Conservation (phyloP, 2,329 filamentous ascomycete genomes). For the Cordyceps cateniannulata region DNA sequence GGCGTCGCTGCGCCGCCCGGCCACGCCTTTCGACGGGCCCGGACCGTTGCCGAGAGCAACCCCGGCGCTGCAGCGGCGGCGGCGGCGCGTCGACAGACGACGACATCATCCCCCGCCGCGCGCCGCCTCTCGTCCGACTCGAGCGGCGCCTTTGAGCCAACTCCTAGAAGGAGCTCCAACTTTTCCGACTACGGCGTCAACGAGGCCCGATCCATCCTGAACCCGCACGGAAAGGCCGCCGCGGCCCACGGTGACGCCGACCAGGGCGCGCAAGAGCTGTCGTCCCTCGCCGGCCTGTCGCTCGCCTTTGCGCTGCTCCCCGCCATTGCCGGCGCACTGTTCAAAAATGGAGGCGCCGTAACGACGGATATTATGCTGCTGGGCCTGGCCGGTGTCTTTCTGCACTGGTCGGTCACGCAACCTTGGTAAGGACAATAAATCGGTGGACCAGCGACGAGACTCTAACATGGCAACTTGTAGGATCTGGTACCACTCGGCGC, state of each 20-base stretch:
- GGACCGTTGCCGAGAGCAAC: constrained; percentile 31
- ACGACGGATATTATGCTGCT: constrained; percentile 82
- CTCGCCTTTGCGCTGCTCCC: constrained; percentile 79
- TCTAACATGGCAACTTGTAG: constrained; percentile 27
- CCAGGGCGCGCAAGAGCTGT: constrained; percentile 41
- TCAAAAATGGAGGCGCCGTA: constrained; percentile 75
- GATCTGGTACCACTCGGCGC: constrained; percentile 70
- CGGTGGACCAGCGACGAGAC: not conserved
- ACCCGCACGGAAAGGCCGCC: constrained; percentile 34
- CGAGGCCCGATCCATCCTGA: constrained; percentile 64
- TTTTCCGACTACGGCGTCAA: constrained; percentile 70
- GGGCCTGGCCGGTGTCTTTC: constrained; percentile 71
- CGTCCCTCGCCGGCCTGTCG: constrained; percentile 73
- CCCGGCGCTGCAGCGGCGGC: too few relatives aligned
- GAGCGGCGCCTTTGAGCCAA: constrained; percentile 18
- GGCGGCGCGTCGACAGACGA: constrained; percentile 20
- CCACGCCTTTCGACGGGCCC: constrained; percentile 35
- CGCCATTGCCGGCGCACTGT: constrained; percentile 76
- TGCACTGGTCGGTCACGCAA: constrained; percentile 86
- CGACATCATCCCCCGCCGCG: constrained; percentile 6
- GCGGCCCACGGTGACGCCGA: constrained; percentile 14
- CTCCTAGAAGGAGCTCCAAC: constrained; percentile 61
- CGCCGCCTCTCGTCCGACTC: constrained; percentile 21
- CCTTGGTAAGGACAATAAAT: constrained; percentile 62
- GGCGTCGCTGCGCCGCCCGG: constrained; percentile 21